phyloP scores from a whole-genome alignment of 345 rosid species.

The Brassica carinata region DNA sequence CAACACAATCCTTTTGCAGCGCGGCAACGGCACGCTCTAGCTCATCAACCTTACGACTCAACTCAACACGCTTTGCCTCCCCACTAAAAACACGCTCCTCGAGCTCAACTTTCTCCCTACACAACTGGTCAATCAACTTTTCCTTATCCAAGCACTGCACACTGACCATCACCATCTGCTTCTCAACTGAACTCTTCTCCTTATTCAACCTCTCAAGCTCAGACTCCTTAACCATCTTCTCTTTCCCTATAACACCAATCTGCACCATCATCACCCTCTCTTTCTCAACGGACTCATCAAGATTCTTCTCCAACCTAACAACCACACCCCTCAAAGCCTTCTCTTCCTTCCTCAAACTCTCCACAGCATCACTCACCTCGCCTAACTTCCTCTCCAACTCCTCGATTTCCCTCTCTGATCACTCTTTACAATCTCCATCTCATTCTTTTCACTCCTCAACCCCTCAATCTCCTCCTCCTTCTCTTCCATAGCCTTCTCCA shows the following conservation, averaged over 20 bases:
- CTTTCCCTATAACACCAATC: constrained; percentile 46
- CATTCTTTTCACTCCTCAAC: constrained; percentile 47
- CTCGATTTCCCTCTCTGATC: constrained; percentile 35
- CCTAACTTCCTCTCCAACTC: constrained; percentile 46
- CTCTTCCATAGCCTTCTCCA: constrained; percentile 42
- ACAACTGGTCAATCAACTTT: constrained; percentile 40
- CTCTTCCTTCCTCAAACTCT: constrained; percentile 49
- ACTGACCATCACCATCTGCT: constrained; percentile 25
- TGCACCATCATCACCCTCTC: constrained; percentile 40
- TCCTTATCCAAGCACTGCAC: constrained; percentile 42
- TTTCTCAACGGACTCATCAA: constrained; percentile 43
- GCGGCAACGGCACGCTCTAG: constrained; percentile 36
- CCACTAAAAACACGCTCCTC: constrained; percentile 40
- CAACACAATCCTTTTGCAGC: constrained; percentile 38
- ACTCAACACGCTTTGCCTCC: constrained; percentile 48
- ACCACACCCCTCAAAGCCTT: constrained; percentile 36
- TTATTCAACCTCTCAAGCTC: constrained; percentile 39
- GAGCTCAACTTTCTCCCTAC: constrained; percentile 50
- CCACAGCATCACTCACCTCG: constrained; percentile 34
- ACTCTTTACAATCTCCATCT: constrained; percentile 42
- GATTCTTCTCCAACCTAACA: constrained; percentile 53
- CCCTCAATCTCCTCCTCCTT: constrained; percentile 36
- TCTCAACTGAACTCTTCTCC: constrained; percentile 38
- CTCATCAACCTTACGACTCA: constrained; percentile 46
- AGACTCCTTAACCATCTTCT: constrained; percentile 43